Evolutionary conservation across 257 asterid species (phyloP).

Genomic region (Avicennia marina): DNA sequence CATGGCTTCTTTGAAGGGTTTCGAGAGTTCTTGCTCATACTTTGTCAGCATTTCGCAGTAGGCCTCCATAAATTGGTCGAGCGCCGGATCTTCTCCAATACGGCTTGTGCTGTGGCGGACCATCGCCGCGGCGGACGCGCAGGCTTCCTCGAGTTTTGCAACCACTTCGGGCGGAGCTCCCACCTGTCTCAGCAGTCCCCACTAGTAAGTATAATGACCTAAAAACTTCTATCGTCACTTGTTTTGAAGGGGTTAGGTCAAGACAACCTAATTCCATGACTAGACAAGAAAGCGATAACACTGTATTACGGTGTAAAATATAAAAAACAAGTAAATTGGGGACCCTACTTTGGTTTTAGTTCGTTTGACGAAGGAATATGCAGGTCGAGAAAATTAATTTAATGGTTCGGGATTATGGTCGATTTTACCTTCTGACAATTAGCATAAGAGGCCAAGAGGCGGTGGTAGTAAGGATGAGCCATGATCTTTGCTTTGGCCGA

Average conservation of each 20-base stretch:
- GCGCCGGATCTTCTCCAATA: constrained; percentile 83
- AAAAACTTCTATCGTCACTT: too few species aligned
- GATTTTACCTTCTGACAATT: constrained; percentile 76
- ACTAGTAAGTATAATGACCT: too few species aligned
- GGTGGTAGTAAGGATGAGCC: constrained; percentile 87
- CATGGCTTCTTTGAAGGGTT: constrained; percentile 97
- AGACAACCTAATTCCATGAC: too few species aligned
- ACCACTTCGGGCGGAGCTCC: constrained; percentile 98
- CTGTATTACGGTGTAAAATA: too few species aligned
- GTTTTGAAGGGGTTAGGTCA: too few species aligned
- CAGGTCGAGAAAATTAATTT: too few species aligned
- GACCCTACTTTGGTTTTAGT: too few species aligned
- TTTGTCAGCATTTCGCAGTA: constrained; percentile 91
- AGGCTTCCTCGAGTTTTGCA: constrained; percentile 76
- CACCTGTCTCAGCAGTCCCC: constrained; percentile 47
- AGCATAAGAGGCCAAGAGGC: constrained; percentile 74
- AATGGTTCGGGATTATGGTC: too few species aligned
- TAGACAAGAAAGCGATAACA: too few species aligned
- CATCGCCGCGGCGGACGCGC: constrained; percentile 51
- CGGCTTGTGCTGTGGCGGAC: constrained; percentile 31
- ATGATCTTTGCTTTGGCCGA: constrained; percentile 72
- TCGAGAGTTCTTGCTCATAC: constrained; percentile 87
- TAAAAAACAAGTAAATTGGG: too few species aligned
- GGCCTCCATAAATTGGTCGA: constrained; percentile 97
- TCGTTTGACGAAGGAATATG: too few species aligned